Evolutionary conservation across 768 basidiomycete species (phyloP).

Genomic region (Mycena capillaripes): DNA sequence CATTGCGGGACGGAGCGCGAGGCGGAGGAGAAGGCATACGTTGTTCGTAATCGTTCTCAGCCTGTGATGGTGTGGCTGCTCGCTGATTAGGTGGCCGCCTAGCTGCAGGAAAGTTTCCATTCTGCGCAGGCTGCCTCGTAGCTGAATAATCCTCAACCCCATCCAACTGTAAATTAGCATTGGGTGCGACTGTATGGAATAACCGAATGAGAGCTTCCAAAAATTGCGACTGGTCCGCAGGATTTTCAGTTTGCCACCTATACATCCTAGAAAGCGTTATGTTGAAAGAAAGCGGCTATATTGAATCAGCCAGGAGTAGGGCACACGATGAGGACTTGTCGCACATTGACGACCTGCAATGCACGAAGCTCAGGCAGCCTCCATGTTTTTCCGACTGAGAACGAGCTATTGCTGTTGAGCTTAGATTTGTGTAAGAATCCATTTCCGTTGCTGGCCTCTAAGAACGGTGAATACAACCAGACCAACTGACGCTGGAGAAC

Average conservation of each 20-base stretch:
- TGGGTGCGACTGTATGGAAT: conserved; percentile 64
- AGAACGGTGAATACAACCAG: conserved; percentile 11
- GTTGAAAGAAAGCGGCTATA: conserved; percentile 76
- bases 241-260: conserved; percentile 87
- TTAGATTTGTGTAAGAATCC: conserved; percentile 97
- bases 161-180: conserved; percentile 66
- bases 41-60: conserved; percentile 40
- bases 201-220: conserved; percentile 75
- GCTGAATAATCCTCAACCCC: conserved; percentile 59
- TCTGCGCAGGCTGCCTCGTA: conserved; percentile 36
- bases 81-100: conserved; percentile 38
- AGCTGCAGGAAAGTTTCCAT: conserved; percentile 34
- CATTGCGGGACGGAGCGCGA: conserved; percentile 44
- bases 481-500: conserved; percentile 47
- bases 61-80: conserved; percentile 43
- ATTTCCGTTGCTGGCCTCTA: conserved; percentile 72
- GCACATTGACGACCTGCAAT: conserved; percentile 82
- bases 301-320: background rate
- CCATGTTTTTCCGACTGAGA: conserved; percentile 99
- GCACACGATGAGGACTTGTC: conserved; percentile 44
- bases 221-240: conserved; percentile 81
- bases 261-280: conserved; percentile 93
- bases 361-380: conserved; percentile 83
- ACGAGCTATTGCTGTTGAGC: conserved; percentile 92
- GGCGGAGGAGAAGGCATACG: conserved; percentile 40